Conservation (phyloP, 2,329 filamentous ascomycete species). For the Alternaria incomplexa region DNA sequence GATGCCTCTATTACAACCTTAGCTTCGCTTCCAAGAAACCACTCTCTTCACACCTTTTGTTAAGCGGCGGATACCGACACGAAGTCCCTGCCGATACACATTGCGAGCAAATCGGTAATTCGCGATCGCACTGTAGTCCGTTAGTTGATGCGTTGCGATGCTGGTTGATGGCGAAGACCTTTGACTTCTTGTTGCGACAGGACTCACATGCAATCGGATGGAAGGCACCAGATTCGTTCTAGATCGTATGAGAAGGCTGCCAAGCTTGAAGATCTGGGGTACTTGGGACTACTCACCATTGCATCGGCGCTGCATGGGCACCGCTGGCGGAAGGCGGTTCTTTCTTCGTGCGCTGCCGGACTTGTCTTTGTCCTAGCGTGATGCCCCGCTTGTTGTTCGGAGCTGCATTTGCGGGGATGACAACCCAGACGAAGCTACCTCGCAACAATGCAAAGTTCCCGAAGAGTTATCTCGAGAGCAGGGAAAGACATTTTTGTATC, state of each 20-base stretch:
- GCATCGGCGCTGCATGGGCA: slow-evolving; percentile 2
- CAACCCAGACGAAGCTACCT: background rate
- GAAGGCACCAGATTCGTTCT: slow-evolving; percentile 6
- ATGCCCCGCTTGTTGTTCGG: background rate
- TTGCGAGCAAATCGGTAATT: slow-evolving; percentile 28
- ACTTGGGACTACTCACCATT: slow-evolving; percentile 17
- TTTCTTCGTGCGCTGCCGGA: slow-evolving; percentile 23
- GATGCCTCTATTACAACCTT: slow-evolving; percentile 20
- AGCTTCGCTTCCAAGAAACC: background rate
- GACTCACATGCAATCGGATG: slow-evolving; percentile 34
- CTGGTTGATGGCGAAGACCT: slow-evolving; percentile 12
- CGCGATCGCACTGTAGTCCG: slow-evolving; percentile 21
- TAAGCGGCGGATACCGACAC: slow-evolving; percentile 27
- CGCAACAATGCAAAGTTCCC: background rate
- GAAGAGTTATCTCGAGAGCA: background rate
- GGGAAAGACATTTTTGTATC: background rate
- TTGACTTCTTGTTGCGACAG: slow-evolving; percentile 35
- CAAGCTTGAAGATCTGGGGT: slow-evolving; percentile 5
- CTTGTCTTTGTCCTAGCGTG: slow-evolving; percentile 30
- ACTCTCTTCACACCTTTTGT: slow-evolving; percentile 21
- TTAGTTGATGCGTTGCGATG: slow-evolving; percentile 3
- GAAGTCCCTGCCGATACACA: slow-evolving; percentile 11
- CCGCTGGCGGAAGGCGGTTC: slow-evolving; percentile 9
- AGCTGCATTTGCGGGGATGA: background rate
- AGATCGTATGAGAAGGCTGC: background rate